Conservation (phyloP, 179 eudicot species). For the Vitellaria paradoxa region DNA sequence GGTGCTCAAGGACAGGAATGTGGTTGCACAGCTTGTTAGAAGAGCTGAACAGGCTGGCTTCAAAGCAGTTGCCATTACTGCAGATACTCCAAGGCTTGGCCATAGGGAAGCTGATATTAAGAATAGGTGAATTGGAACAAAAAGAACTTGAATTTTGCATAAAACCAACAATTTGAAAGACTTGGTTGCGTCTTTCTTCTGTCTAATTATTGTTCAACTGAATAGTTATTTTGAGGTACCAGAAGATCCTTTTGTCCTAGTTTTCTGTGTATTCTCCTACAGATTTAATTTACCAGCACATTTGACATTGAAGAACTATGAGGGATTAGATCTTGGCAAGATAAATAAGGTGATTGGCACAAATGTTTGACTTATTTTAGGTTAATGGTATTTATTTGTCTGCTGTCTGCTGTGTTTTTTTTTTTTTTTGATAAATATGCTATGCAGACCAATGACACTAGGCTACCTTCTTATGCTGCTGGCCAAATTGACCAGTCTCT, state of each 20-base stretch:
- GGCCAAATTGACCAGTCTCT: slow-evolving; percentile 62
- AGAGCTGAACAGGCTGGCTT: slow-evolving; percentile 92
- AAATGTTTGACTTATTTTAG: background rate
- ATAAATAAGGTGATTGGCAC: slow-evolving; percentile 45
- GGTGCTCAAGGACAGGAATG: slow-evolving; percentile 68
- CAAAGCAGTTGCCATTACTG: slow-evolving; percentile 87
- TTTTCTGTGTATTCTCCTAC: slow-evolving; percentile 9
- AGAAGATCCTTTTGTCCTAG: background rate
- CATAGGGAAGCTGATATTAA: slow-evolving; percentile 91
- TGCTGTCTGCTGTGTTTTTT: too few species aligned
- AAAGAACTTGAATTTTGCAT: background rate
- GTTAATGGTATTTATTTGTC: background rate
- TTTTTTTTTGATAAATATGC: background rate
- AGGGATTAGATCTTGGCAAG: slow-evolving; percentile 72
- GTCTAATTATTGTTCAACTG: background rate
- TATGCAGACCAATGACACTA: slow-evolving; percentile 75
- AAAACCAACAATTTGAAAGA: background rate
- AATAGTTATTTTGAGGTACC: slow-evolving; percentile 1
- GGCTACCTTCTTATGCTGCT: slow-evolving; percentile 65
- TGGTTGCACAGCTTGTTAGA: slow-evolving; percentile 66
- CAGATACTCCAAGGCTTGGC: slow-evolving; percentile 86
- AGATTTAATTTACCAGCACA: slow-evolving; percentile 69
- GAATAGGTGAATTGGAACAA: slow-evolving; percentile 54
- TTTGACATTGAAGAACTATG: slow-evolving; percentile 73
- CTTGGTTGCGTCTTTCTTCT: background rate